A percentile compares a stretch with the other conserved stretches of the same genome.
Evolutionary conservation across 805 yeast species (phyloP).

Genomic region (Nakazawaea populi): DNA sequence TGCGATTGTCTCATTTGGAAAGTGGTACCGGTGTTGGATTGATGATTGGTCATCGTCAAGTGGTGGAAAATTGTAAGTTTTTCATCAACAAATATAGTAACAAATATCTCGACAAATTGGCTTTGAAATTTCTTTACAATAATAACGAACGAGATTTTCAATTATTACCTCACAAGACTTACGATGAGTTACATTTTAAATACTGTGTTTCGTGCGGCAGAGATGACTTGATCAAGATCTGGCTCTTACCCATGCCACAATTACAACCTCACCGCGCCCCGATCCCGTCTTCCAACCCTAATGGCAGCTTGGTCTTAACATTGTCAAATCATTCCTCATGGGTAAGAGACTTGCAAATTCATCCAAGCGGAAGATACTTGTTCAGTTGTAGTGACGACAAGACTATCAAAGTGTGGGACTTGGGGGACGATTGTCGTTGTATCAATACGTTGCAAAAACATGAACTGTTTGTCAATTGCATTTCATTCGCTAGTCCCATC

Average conservation of each 20-base stretch:
- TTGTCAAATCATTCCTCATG: constrained; percentile 79
- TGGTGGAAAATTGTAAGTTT: constrained; percentile 66
- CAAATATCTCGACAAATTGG: constrained; percentile 39
- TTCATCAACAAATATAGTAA: constrained; percentile 48
- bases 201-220: constrained; percentile 77
- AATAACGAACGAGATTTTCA: constrained; percentile 16
- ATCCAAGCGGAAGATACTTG: constrained; percentile 70
- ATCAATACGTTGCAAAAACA: constrained; percentile 52
- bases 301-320: constrained; percentile 52
- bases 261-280: constrained; percentile 50
- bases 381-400: constrained; percentile 79
- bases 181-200: constrained; percentile 47
- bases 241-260: constrained; percentile 71
- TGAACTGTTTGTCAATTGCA: constrained; percentile 68
- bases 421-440: constrained; percentile 35
- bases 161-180: constrained; percentile 16
- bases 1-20: constrained; percentile 57
- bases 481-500: constrained; percentile 48
- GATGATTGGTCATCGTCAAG: constrained; percentile 77
- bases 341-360: constrained; percentile 67
- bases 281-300: constrained; percentile 52
- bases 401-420: constrained; percentile 73
- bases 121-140: constrained; percentile 14
- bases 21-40: constrained; percentile 64
- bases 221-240: constrained; percentile 66